Evolutionary conservation across 768 basidiomycete genomes (phyloP).

Genomic region (Gloeostereum incarnatum): DNA sequence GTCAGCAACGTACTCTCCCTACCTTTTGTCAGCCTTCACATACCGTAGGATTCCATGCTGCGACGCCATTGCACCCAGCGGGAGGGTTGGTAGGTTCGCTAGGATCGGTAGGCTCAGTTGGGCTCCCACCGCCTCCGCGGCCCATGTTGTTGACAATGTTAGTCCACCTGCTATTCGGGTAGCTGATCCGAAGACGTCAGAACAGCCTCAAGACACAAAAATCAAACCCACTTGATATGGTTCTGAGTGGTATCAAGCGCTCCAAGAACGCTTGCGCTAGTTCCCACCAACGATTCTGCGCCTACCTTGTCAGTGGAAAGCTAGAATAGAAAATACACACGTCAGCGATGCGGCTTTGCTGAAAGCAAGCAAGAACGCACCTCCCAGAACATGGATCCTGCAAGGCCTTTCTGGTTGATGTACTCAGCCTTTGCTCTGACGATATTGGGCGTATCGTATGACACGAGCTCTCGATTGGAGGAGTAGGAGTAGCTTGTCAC

Average conservation of each 20-base stretch:
- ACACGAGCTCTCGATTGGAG: constrained; percentile 56
- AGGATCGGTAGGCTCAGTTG: constrained; percentile 13
- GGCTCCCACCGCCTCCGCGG: constrained; percentile 8
- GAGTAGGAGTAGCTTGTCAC: constrained; percentile 74
- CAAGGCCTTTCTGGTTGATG: constrained; percentile 48
- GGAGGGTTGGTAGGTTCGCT: constrained; percentile 14
- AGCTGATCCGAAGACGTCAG: constrained; percentile 23
- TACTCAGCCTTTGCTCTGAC: constrained; percentile 61
- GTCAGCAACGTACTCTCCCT: neutral
- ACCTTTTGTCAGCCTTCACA: neutral
- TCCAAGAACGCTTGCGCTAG: constrained; percentile 36
- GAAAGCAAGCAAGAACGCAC: constrained; percentile 17
- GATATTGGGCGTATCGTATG: constrained; percentile 69
- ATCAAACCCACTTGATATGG: constrained; percentile 42
- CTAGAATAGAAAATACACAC: constrained; percentile 14
- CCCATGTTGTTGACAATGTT: constrained; percentile 63
- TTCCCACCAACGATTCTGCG: constrained; percentile 46
- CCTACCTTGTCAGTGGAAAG: constrained; percentile 56
- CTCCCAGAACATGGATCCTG: constrained; percentile 72
- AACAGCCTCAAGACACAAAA: neutral
- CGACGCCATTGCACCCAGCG: constrained; percentile 27
- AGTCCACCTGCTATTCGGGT: constrained; percentile 62
- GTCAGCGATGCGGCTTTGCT: neutral
- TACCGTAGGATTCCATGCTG: constrained; percentile 40
- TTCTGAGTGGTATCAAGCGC: constrained; percentile 54